These are phyloP conservation scores for Mercurialis annua DNA, from an alignment of 345 rosid genomes.

Conservation along the genomic window DNA sequence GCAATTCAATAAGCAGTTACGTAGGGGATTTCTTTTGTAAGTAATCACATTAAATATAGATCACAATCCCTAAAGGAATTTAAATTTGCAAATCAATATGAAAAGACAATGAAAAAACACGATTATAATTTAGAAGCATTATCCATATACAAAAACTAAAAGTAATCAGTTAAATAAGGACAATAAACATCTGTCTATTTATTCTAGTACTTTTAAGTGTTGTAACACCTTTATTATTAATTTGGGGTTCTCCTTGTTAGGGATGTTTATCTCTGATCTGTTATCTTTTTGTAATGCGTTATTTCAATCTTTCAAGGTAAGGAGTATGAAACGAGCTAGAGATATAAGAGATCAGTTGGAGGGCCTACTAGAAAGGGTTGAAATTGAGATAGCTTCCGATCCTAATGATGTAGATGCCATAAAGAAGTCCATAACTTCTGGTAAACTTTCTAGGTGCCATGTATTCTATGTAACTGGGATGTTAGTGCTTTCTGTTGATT, in stretches of 20 bases:
- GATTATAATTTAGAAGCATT: no score
- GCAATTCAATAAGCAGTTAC: no score
- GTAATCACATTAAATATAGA: no score
- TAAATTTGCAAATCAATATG: no score
- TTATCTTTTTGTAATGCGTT: slow-evolving; percentile 17
- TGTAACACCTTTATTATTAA: not conserved
- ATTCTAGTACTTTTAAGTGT: not conserved
- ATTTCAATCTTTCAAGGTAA: slow-evolving; percentile 50
- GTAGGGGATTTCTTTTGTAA: no score
- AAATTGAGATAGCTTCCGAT: slow-evolving; percentile 71
- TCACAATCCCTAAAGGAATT: no score
- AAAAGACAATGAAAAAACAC: no score
- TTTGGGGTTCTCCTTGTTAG: not conserved
- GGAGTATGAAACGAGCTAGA: slow-evolving; percentile 98
- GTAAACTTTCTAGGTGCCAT: slow-evolving; percentile 30
- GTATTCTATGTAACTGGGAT: slow-evolving; percentile 5
- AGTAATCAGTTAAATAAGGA: no score
- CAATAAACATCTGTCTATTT: not conserved
- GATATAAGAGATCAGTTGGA: slow-evolving; percentile 91
- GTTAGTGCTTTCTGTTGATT: not conserved
- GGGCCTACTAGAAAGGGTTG: slow-evolving; percentile 96
- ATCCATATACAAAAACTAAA: no score
- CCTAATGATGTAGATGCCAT: slow-evolving; percentile 62
- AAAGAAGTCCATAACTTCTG: slow-evolving; percentile 81
- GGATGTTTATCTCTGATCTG: not conserved